A percentile compares a stretch with the other conserved stretches of the same genome.
Conservation (phyloP, 2,329 filamentous ascomycete genomes). For the Cordyceps militaris region DNA sequence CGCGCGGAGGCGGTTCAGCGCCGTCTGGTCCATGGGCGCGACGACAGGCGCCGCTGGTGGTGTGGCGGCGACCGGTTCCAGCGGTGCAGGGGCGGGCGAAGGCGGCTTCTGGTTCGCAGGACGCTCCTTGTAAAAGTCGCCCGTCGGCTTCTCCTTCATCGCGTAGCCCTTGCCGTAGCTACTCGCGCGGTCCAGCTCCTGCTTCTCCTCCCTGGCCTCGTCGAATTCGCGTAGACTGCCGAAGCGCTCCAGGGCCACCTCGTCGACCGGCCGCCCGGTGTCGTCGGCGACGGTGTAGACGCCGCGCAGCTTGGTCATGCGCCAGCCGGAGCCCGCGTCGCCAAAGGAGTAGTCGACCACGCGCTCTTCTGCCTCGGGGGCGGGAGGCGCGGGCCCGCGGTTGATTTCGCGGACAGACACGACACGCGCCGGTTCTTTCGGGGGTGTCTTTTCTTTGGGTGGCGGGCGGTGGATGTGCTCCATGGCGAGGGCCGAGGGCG, state of each 20-base stretch:
- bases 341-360: slow-evolving; percentile 75
- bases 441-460: slow-evolving; percentile 47
- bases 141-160: slow-evolving; percentile 78
- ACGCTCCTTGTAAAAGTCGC: slow-evolving; percentile 76
- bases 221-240: slow-evolving; percentile 81
- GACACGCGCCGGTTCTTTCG: slow-evolving; percentile 56
- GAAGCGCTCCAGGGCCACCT: slow-evolving; percentile 75
- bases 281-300: slow-evolving; percentile 77
- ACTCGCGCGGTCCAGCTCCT: slow-evolving; percentile 76
- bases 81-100: slow-evolving; percentile 24
- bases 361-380: slow-evolving; percentile 39
- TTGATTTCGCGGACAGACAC: slow-evolving; percentile 81
- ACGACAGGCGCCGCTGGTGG: slow-evolving; percentile 12
- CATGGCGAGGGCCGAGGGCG: slow-evolving; percentile 71
- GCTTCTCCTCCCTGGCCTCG: slow-evolving; percentile 84
- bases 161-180: slow-evolving; percentile 81
- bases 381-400: slow-evolving; percentile 45
- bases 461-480: slow-evolving; percentile 67
- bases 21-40: slow-evolving; percentile 60
- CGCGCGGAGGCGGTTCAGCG: slow-evolving; percentile 82
- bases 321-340: slow-evolving; percentile 84
- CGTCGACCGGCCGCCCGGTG: slow-evolving; percentile 64
- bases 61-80: not conserved
- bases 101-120: slow-evolving; percentile 45
- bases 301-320: slow-evolving; percentile 88